Evolutionary conservation across 208 protist species (phyloP).

Genomic region (Acanthamoeba lugdunensis): DNA sequence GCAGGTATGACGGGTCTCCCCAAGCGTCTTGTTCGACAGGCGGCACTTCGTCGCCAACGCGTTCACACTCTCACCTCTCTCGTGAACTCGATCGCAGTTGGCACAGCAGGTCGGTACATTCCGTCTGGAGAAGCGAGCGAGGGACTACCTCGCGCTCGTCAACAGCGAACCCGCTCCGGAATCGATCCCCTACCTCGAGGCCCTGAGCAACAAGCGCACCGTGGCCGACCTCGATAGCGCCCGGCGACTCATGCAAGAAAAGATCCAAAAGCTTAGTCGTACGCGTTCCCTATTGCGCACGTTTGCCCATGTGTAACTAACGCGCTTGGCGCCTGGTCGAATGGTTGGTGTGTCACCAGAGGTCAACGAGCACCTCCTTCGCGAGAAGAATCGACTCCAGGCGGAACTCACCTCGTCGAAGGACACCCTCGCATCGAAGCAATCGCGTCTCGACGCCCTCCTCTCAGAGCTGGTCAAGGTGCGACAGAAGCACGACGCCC

Average conservation of each 20-base stretch:
- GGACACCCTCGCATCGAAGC: constrained; percentile 54
- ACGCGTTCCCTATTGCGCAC: background rate
- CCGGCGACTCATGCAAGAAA: background rate
- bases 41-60: too few relatives aligned
- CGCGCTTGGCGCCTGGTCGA: background rate
- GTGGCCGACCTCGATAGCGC: background rate
- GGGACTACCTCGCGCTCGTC: constrained; percentile 6
- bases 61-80: background rate
- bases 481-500: constrained; percentile 22
- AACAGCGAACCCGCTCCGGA: constrained; percentile 13
- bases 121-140: background rate
- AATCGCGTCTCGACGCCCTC: constrained; percentile 24
- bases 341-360: background rate
- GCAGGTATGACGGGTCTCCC: background rate
- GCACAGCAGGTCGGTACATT: background rate
- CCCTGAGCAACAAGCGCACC: background rate
- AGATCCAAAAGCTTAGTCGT: constrained; percentile 24
- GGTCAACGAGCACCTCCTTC: constrained; percentile 13
- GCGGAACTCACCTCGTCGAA: constrained; percentile 38
- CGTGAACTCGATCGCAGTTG: background rate
- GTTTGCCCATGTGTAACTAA: too few relatives aligned
- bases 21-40: background rate
- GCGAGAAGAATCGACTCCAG: constrained; percentile 37
- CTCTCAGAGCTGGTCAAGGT: constrained; percentile 3
- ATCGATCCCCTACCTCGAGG: constrained; percentile 7